Evolutionary conservation across 2,329 filamentous ascomycete genomes (phyloP).

Genomic region (Dactylellina sp.): DNA sequence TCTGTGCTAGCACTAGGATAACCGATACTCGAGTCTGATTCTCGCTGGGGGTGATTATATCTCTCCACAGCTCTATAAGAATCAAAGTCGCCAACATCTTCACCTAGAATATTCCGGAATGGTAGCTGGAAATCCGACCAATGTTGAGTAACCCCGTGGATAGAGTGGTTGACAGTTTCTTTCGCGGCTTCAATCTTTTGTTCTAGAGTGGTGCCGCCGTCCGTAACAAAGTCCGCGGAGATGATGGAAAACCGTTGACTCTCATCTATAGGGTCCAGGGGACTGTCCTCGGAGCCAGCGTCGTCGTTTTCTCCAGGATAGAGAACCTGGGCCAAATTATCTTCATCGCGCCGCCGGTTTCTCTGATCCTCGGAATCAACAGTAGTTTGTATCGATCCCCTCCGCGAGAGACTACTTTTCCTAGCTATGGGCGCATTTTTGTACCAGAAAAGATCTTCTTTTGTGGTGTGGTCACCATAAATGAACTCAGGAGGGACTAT

Average conservation of each 20-base stretch:
- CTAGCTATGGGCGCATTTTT: background rate
- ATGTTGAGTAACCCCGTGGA: background rate
- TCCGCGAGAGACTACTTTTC: background rate
- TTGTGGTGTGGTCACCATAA: background rate
- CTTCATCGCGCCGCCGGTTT: background rate
- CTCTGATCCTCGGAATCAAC: conserved; percentile 9
- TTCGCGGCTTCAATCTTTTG: background rate
- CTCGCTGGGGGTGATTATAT: background rate
- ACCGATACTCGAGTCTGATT: background rate
- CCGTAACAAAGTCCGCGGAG: background rate
- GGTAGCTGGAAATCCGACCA: background rate
- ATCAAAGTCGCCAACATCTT: background rate
- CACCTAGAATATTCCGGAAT: background rate
- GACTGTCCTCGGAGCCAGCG: background rate
- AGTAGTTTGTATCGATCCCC: conserved; percentile 1
- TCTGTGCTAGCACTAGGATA: background rate
- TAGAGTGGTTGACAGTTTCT: background rate
- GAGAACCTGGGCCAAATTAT: background rate
- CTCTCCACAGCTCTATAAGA: background rate
- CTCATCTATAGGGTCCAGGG: background rate
- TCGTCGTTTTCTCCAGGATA: background rate
- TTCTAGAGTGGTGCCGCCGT: background rate
- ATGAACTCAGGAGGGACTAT: background rate
- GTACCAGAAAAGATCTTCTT: conserved; percentile 2
- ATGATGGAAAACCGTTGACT: background rate